phyloP scores from a whole-genome alignment of 768 basidiomycete species.

The Hericium erinaceus region DNA sequence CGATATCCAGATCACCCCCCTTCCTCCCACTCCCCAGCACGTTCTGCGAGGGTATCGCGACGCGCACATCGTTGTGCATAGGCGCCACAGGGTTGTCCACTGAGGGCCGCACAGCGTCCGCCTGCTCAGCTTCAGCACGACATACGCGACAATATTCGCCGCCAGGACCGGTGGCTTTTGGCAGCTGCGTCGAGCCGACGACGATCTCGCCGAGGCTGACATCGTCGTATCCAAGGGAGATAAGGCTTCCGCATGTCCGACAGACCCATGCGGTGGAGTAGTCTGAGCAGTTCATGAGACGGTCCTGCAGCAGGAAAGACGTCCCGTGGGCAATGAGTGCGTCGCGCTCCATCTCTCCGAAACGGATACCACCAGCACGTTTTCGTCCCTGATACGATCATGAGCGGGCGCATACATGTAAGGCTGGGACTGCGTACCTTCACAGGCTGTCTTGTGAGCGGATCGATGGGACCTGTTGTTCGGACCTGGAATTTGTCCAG shows the following conservation, averaged over 20 bases:
- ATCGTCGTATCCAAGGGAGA: constrained; percentile 94
- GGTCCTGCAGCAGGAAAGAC: constrained; percentile 95
- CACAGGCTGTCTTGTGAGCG: constrained; percentile 91
- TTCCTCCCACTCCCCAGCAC: constrained; percentile 49
- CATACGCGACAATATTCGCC: constrained; percentile 98
- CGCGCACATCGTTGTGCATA: constrained; percentile 43
- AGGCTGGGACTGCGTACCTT: constrained; percentile 38
- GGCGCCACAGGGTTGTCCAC: constrained; percentile 42
- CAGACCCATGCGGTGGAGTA: constrained; percentile 99
- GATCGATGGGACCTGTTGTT: constrained; percentile 95
- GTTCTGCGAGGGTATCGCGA: constrained; percentile 60
- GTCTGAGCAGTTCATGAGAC: constrained; percentile 99
- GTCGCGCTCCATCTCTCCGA: constrained; percentile 99
- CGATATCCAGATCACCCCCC: constrained; percentile 85
- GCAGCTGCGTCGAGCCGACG: constrained; percentile 36
- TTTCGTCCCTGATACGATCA: constrained; percentile 64
- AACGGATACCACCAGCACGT: constrained; percentile 96
- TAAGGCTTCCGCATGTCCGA: constrained; percentile 88
- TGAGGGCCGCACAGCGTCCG: constrained; percentile 49
- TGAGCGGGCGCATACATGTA: constrained; percentile 2
- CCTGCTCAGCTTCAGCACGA: constrained; percentile 57
- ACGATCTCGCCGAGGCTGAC: constrained; percentile 59
- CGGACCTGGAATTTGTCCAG: constrained; percentile 99
- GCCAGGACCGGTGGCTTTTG: constrained; percentile 59
- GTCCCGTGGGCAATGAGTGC: constrained; percentile 98